These are phyloP conservation scores for Volvox reticuliferus DNA, from an alignment of 139 green algal species.

Conservation along the genomic window DNA sequence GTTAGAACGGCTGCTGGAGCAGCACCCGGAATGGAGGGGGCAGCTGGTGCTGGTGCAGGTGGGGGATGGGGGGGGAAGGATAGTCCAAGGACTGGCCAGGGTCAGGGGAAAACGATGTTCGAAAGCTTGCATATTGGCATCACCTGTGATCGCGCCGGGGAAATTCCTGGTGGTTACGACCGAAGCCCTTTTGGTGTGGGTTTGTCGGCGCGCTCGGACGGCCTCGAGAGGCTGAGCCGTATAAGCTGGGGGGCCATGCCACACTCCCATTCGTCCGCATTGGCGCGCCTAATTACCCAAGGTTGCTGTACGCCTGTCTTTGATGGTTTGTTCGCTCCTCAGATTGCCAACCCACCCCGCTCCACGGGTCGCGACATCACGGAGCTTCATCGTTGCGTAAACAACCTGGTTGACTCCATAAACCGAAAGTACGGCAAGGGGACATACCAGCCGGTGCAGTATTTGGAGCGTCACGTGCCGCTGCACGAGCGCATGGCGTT, in stretches of 20 bases:
- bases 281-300: no score
- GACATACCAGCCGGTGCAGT: constrained; percentile 87
- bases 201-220: no score
- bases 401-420: constrained; percentile 78
- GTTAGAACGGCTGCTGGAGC: constrained; percentile 88
- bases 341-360: constrained; percentile 78
- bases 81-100: no score
- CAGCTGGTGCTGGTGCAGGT: constrained; percentile 93
- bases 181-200: no score
- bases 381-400: constrained; percentile 83
- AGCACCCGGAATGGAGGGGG: constrained; percentile 89
- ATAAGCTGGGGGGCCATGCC: no score
- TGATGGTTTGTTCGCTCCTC: not conserved
- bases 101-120: no score
- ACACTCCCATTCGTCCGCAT: no score
- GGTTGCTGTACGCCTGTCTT: not conserved
- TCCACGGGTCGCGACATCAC: constrained; percentile 81
- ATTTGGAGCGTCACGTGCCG: constrained; percentile 90
- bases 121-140: no score
- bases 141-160: no score
- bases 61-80: not conserved
- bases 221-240: no score
- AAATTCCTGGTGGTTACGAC: no score
- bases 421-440: constrained; percentile 73
- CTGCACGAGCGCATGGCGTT: constrained; percentile 96